These are phyloP conservation scores for Cystobasidium slooffiae DNA, from an alignment of 1,284 basidiomycete species.

Conservation along the genomic window DNA sequence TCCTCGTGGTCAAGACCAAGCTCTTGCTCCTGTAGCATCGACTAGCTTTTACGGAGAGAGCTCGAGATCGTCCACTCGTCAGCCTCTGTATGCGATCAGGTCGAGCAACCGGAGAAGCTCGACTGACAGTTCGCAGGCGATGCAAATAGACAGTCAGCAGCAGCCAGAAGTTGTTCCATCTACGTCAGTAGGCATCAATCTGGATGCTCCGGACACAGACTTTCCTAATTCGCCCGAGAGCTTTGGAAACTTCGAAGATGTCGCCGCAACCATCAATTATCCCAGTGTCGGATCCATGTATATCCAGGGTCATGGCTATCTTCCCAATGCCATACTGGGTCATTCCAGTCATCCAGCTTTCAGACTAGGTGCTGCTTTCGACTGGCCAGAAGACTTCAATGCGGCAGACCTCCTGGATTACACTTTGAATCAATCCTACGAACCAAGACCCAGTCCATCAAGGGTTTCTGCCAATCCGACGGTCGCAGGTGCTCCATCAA, in stretches of 20 bases:
- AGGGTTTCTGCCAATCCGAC: background rate
- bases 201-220: conserved; percentile 26
- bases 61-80: background rate
- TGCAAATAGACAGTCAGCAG: conserved; percentile 23
- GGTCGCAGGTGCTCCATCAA: background rate
- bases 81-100: conserved; percentile 12
- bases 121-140: conserved; percentile 7
- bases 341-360: conserved; percentile 74
- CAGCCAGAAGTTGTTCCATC: background rate
- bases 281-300: conserved; percentile 62
- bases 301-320: conserved; percentile 83
- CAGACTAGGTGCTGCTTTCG: conserved; percentile 18
- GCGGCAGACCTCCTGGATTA: conserved; percentile 16
- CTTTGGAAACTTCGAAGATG: conserved; percentile 5
- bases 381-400: conserved; percentile 23
- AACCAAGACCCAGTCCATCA: conserved; percentile 8
- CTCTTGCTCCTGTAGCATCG: conserved; percentile 12
- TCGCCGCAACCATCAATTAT: background rate
- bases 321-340: conserved; percentile 82
- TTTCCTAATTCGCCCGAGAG: conserved; percentile 19
- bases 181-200: conserved; percentile 15
- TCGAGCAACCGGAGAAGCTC: background rate
- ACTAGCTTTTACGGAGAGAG: conserved; percentile 15
- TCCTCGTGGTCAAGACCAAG: background rate
- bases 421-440: background rate